Evolutionary conservation across 164 flowering plant genomes (phyloP).

Genomic region (Magnolia officinalis): DNA sequence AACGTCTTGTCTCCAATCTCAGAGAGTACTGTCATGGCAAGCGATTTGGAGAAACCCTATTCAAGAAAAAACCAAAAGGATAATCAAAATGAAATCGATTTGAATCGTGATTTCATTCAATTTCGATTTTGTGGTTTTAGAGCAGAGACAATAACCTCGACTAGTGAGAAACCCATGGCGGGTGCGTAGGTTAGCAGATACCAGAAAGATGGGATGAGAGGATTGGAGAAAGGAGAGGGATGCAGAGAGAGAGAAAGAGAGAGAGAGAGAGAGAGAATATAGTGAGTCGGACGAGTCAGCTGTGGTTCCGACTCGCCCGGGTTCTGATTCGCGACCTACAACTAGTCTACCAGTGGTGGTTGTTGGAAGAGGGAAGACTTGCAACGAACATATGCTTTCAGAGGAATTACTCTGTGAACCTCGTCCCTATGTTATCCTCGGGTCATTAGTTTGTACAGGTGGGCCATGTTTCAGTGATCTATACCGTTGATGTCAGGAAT

Average conservation of each 20-base stretch:
- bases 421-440: too few species aligned
- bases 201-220: neutral
- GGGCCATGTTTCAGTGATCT: too few species aligned
- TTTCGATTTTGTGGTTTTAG: too few species aligned
- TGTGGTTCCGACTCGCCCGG: neutral
- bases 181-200: neutral
- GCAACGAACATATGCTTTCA: too few species aligned
- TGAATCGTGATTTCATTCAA: neutral
- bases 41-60: conserved; percentile 84
- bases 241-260: too few species aligned
- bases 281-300: neutral
- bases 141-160: conserved; percentile 8
- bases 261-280: too few species aligned
- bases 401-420: too few species aligned
- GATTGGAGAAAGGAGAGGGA: too few species aligned
- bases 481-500: too few species aligned
- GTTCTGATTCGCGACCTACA: neutral
- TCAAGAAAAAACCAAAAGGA: conserved; percentile 4
- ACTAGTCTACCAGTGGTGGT: too few species aligned
- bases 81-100: neutral
- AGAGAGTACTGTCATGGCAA: conserved; percentile 86
- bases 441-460: too few species aligned
- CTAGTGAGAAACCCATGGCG: conserved; percentile 8
- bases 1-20: conserved; percentile 98
- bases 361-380: too few species aligned